A percentile compares a stretch with the other conserved stretches of the same genome.
Evolutionary conservation across 2,329 filamentous ascomycete species (phyloP).

Genomic region (Colletotrichum siamense): DNA sequence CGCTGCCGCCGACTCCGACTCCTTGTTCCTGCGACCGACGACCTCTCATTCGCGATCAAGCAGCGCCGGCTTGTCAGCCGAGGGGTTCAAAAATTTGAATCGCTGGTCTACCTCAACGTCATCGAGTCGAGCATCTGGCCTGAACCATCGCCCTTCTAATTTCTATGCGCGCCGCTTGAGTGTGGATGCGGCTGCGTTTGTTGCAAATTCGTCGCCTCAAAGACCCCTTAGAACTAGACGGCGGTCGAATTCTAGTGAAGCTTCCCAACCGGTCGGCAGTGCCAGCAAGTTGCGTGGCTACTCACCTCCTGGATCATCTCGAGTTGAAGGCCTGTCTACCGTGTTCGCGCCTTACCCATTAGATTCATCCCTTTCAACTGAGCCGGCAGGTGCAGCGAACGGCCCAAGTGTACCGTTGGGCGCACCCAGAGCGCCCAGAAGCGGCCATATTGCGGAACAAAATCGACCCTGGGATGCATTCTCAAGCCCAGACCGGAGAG

Average conservation of each 20-base stretch:
- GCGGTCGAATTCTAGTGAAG: constrained; percentile 6
- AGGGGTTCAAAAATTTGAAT: constrained; percentile 49
- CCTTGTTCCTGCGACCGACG: not conserved
- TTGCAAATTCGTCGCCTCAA: not conserved
- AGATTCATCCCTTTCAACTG: not conserved
- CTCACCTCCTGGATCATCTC: not conserved
- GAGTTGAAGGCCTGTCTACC: not conserved
- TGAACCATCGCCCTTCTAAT: not conserved
- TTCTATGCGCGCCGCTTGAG: constrained; percentile 2
- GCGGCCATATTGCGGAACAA: not conserved
- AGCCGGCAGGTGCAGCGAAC: not conserved
- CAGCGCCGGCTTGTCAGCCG: constrained; percentile 39
- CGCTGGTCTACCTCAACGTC: constrained; percentile 55
- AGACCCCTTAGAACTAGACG: not conserved
- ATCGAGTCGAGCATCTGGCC: constrained; percentile 39
- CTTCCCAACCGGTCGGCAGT: not conserved
- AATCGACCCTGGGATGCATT: constrained; percentile 15
- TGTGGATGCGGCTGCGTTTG: not conserved
- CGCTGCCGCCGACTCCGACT: not conserved
- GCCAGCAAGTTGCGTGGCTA: not conserved
- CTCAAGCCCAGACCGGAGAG: constrained; percentile 1
- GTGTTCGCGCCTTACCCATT: not conserved
- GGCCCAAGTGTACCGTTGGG: not conserved
- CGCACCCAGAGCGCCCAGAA: not conserved
- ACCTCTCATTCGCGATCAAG: constrained; percentile 36